These are phyloP conservation scores for Astrocystis sublimbata DNA, from an alignment of 495 filamentous ascomycete genomes.

Conservation along the genomic window DNA sequence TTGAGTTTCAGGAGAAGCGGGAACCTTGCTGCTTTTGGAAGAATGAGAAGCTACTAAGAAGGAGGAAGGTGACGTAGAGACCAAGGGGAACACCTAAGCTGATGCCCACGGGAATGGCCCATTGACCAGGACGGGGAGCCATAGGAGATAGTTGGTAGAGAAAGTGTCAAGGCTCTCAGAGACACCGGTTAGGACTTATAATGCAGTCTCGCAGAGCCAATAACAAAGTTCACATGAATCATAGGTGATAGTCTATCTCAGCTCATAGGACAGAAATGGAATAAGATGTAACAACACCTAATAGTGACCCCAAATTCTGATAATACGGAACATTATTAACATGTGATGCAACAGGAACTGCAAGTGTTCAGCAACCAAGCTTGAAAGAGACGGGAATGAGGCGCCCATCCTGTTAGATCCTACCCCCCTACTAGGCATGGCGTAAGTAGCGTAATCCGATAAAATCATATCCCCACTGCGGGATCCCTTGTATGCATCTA, in stretches of 20 bases:
- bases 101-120: conserved; percentile 27
- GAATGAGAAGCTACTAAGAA: conserved; percentile 48
- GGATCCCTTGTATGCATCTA: background rate
- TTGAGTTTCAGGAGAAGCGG: background rate
- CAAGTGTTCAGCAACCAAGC: no score
- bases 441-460: background rate
- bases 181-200: background rate
- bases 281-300: background rate
- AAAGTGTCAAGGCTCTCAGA: background rate
- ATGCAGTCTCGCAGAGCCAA: background rate
- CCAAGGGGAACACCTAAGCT: conserved; percentile 42
- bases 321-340: no score
- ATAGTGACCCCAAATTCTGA: background rate
- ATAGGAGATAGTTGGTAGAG: conserved; percentile 2
- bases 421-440: background rate
- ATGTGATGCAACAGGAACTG: no score
- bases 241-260: background rate
- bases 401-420: no score
- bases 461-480: background rate
- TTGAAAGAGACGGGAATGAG: no score
- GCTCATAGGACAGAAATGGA: background rate
- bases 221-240: background rate
- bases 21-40: conserved; percentile 61
- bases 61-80: conserved; percentile 47
- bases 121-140: conserved; percentile 23